Conservation (phyloP, 352 stramenopile species). For the Phytophthora vignae region DNA sequence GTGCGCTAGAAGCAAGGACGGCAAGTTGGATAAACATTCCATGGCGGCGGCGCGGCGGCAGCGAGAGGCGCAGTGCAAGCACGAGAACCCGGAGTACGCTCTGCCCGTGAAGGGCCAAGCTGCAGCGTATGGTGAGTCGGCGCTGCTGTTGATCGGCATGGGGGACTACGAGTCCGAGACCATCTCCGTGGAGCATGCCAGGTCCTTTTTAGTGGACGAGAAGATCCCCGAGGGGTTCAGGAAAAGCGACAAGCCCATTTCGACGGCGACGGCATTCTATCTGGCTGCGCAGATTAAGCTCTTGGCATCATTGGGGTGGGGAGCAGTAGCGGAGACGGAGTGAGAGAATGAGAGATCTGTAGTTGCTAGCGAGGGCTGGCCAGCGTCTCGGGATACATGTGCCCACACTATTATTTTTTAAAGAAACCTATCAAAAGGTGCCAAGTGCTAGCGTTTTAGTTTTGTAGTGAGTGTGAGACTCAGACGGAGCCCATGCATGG, state of each 20-base stretch:
- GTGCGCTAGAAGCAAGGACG: conserved; percentile 32
- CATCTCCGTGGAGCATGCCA: conserved; percentile 54
- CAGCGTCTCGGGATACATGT: too few species aligned
- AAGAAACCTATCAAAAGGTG: too few species aligned
- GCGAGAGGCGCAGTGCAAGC: conserved; percentile 55
- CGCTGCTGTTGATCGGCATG: conserved; percentile 35
- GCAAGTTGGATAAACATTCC: conserved; percentile 47
- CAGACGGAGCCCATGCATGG: too few species aligned
- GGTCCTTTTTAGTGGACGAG: conserved; percentile 65
- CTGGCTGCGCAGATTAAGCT: conserved; percentile 1
- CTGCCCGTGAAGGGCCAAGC: conserved; percentile 47
- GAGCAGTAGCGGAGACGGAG: background rate
- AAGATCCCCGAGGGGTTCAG: conserved; percentile 56
- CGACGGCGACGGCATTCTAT: background rate
- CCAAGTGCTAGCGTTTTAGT: too few species aligned
- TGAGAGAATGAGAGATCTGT: background rate
- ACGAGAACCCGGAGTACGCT: conserved; percentile 54
- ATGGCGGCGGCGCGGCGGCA: conserved; percentile 49
- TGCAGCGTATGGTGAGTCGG: conserved; percentile 29
- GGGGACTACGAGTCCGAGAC: conserved; percentile 34
- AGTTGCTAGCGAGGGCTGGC: too few species aligned
- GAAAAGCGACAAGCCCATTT: conserved; percentile 1
- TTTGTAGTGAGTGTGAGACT: too few species aligned
- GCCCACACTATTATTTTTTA: too few species aligned
- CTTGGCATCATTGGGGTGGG: background rate